Evolutionary conservation across 1,284 basidiomycete species (phyloP).

Genomic region (Termitomyces sp.): DNA sequence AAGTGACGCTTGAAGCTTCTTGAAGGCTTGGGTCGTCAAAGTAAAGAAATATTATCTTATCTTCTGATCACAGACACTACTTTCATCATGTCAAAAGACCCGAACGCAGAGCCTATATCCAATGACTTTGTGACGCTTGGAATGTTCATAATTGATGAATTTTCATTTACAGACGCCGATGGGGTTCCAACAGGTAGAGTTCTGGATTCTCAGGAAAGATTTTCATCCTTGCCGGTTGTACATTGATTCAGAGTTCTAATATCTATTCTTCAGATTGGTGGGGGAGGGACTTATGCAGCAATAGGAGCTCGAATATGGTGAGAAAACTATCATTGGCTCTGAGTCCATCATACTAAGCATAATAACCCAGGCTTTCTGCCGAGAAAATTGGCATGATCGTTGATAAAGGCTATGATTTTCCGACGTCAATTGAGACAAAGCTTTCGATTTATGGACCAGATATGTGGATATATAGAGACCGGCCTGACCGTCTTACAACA

Average conservation of each 20-base stretch:
- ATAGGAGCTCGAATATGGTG: slow-evolving; percentile 82
- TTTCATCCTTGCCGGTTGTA: slow-evolving; percentile 1
- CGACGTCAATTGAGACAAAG: slow-evolving; percentile 45
- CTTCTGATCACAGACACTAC: neutral
- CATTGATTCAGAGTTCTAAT: slow-evolving; percentile 2
- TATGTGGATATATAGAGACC: slow-evolving; percentile 77
- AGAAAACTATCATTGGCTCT: neutral
- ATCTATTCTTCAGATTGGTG: slow-evolving; percentile 67
- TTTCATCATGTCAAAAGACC: slow-evolving; percentile 15
- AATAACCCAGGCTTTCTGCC: slow-evolving; percentile 51
- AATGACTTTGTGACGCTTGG: slow-evolving; percentile 60
- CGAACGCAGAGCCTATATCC: slow-evolving; percentile 2
- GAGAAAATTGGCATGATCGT: slow-evolving; percentile 74
- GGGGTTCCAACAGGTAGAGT: slow-evolving; percentile 45
- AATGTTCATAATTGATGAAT: slow-evolving; percentile 90
- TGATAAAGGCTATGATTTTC: slow-evolving; percentile 81
- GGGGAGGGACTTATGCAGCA: slow-evolving; percentile 79
- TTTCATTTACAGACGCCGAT: slow-evolving; percentile 54
- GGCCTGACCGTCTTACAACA: slow-evolving; percentile 52
- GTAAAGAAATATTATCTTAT: slow-evolving; percentile 11
- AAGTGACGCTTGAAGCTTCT: neutral
- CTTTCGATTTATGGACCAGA: slow-evolving; percentile 66
- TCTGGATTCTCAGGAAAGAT: slow-evolving; percentile 46
- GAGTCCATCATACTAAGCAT: neutral
- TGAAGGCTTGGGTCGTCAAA: neutral